Evolutionary conservation across 2,329 filamentous ascomycete genomes (phyloP), one percentile per base, ranked within the genome.

Genomic region (Fusarium ramigenum): DNA sequence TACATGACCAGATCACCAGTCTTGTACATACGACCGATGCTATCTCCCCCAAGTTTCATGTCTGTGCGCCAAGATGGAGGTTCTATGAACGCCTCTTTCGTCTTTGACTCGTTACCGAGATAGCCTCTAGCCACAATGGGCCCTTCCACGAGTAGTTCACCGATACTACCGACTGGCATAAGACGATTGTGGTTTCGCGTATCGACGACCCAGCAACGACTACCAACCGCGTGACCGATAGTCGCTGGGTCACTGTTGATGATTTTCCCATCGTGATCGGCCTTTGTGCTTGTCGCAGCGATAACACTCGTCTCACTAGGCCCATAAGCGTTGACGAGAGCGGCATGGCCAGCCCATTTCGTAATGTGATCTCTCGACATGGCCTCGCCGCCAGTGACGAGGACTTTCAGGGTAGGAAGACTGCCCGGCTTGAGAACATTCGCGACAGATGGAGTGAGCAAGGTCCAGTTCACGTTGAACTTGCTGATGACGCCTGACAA

Each of bases 1-100:
- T 86, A 86, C 32, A 75, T 73, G 5, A 80, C 86, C 4, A 88
- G 78, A 71, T 88, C 87, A 9, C 87, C 87, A 4, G 86, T 87
- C 65, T 84, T 84, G 73, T 87, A 88, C 12, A 85, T 69, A 43
- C 8, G 34, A 12, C 54, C 69, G 4, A 53, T n/a, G 1, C 10
- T 23, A 1, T 59, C 18, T 1, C 50, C 57, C 14, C 16, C 14
- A 3, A 63, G 30, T 0, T 12, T 52, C 18, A 52, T 60, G 1
- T 5, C 11, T 6, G 5, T 3, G 83, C 85, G 40, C 83, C 83
- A 61, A 87, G 82, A 78, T 87, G 92, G 71, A 90, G 85, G 56
- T 0, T 72, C 9, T 5, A 76, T 66, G 46, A 77, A 76, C 4
- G 62, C 47, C 2, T 66, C 58, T 12, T 21, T 40, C 0, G 75